phyloP scores from a whole-genome alignment of 176 grass and related monocot genomes.

The Carex littledalei region DNA sequence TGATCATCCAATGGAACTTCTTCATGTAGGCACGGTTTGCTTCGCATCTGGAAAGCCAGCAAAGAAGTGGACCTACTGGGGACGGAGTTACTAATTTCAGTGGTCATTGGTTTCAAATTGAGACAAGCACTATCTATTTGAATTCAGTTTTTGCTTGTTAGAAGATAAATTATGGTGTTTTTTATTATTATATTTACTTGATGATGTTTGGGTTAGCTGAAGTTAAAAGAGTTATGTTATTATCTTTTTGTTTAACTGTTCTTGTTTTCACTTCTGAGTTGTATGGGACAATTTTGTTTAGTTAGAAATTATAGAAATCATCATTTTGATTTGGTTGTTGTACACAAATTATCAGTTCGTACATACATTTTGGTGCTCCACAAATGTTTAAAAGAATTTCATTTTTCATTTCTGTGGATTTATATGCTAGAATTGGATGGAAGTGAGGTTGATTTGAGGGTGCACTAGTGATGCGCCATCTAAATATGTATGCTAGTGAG shows the following conservation, averaged over 20 bases:
- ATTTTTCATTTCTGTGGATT: not conserved
- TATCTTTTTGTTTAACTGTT: not conserved
- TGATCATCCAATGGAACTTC: not conserved
- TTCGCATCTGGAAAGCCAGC: constrained; percentile 87
- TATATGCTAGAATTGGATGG: not conserved
- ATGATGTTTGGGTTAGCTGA: not conserved
- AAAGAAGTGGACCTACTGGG: constrained; percentile 90
- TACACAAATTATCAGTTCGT: not conserved
- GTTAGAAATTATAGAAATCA: not conserved
- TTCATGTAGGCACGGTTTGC: constrained; percentile 61
- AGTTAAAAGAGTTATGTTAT: not conserved
- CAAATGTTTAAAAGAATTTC: not conserved
- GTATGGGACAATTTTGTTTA: not conserved
- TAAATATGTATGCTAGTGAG: not conserved
- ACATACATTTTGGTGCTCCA: not conserved
- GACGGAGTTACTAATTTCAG: constrained; percentile 59
- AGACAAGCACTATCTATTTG: not conserved
- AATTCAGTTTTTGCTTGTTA: constrained; percentile 9
- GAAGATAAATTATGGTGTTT: constrained; percentile 1
- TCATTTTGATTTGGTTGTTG: not conserved
- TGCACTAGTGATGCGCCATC: not conserved
- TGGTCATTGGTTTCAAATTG: not conserved
- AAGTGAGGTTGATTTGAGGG: not conserved
- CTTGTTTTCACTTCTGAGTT: not conserved
- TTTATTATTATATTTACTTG: not conserved